Base-by-base conservation (phyloP, 75 land plant genomes). In the Pinus tabuliformis region DNA sequence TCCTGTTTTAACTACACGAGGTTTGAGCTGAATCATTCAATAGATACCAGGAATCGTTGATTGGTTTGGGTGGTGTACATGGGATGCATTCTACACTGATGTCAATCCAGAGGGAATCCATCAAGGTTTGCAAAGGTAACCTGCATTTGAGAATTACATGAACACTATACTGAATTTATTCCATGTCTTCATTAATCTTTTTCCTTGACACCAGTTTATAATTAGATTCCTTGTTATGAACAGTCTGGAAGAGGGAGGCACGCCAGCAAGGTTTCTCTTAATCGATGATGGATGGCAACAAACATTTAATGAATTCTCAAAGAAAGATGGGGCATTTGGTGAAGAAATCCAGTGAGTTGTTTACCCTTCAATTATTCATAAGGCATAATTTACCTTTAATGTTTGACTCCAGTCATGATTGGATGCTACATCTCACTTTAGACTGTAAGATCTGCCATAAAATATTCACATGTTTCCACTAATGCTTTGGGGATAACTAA, bases 1-100 rank as follows among this genome's bases (percentile, higher is more conserved):
- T 18, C 66, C 42, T 70, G 15, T 15, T 58, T 77, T 37, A 3
- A 45, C 17, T 49, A 57, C 74, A 64, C 1, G 61, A 57, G 52
- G 14, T 17, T 57, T 37, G 52, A 59, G 12, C 66, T 59, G 30
- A 77, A 54, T 62, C 22, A 24, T 56, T 59, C 18, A 62, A 73
- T 83, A 91, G 93, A 78, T 81, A 74, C 94, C 94, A 24, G 92
- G 87, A 79, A 87, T 85, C 74, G 72, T 92, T 58, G 94, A 92
- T 83, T 92, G 83, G 78, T 90, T 92, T 80, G 94, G 94, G 37
- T 92, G 94, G 94, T 89, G 92, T 78, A 92, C 92, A 11, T 90
- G 94, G 94, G 92, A 92, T 86, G 94, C 94, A 45, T 92, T 92
- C 62, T 92, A 90, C 56, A 79, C 80, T 49, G 82, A 80, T 57